Conservation (phyloP, 768 basidiomycete genomes). For the Dacryopinax primogenitus region DNA sequence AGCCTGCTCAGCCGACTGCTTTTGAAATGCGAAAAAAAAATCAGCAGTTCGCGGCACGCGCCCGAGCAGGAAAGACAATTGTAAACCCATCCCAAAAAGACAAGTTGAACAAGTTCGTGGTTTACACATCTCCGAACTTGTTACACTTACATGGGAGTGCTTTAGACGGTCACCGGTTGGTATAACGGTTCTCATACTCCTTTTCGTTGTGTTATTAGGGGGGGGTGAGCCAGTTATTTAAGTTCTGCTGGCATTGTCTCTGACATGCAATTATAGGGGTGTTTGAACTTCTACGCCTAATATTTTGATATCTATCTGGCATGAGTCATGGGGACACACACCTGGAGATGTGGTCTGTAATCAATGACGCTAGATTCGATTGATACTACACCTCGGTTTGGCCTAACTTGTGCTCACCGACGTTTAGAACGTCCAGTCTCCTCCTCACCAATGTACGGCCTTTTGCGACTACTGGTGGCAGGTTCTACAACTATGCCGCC, state of each 20-base stretch:
- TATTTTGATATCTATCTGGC: background rate
- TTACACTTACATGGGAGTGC: background rate
- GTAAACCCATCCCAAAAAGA: conserved; percentile 61
- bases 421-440: background rate
- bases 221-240: background rate
- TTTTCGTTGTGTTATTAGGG: background rate
- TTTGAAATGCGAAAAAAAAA: conserved; percentile 63
- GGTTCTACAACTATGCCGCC: conserved; percentile 27
- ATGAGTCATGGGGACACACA: too few relatives aligned
- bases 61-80: conserved; percentile 62
- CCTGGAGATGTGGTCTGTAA: too few relatives aligned
- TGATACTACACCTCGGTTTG: too few relatives aligned
- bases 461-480: background rate
- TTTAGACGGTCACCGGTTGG: background rate
- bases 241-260: background rate
- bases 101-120: conserved; percentile 38
- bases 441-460: background rate
- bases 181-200: background rate
- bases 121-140: background rate
- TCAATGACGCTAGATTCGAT: too few relatives aligned
- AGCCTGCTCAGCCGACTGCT: conserved; percentile 39
- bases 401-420: too few relatives aligned
- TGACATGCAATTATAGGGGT: background rate
- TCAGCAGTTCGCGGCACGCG: conserved; percentile 63
- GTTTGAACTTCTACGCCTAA: background rate